Conservation (phyloP, 2,329 filamentous ascomycete genomes). For the Daldinia eschscholtzii region DNA sequence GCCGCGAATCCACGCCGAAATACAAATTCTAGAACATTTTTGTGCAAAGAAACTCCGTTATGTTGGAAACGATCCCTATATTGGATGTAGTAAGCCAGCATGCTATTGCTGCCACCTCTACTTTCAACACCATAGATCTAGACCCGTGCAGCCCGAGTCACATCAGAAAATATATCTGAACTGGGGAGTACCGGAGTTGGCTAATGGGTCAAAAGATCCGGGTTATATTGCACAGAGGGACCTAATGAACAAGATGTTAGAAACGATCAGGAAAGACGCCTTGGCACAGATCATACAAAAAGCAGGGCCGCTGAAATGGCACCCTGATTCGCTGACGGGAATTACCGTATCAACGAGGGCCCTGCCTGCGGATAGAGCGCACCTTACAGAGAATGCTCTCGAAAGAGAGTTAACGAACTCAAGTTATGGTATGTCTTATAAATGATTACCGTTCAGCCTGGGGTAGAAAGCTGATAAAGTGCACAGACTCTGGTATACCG, state of each 20-base stretch:
- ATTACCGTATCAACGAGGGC: slow-evolving; percentile 36
- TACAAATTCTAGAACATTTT: slow-evolving; percentile 63
- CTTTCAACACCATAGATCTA: slow-evolving; percentile 56
- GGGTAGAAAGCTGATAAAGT: slow-evolving; percentile 3
- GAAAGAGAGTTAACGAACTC: background rate
- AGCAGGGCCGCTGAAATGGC: slow-evolving; percentile 25
- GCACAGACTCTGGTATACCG: background rate
- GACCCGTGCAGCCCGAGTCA: slow-evolving; percentile 50
- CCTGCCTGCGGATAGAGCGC: background rate
- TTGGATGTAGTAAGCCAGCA: slow-evolving; percentile 65
- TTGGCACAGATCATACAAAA: slow-evolving; percentile 44
- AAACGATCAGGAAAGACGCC: slow-evolving; percentile 45
- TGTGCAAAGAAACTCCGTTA: slow-evolving; percentile 52
- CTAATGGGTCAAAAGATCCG: slow-evolving; percentile 26
- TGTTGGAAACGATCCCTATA: slow-evolving; percentile 57
- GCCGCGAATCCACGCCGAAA: slow-evolving; percentile 59
- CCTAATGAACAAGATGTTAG: slow-evolving; percentile 46
- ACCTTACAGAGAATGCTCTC: background rate
- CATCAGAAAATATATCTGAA: slow-evolving; percentile 58
- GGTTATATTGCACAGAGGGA: slow-evolving; percentile 41
- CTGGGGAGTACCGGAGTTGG: slow-evolving; percentile 54
- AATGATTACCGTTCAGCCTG: background rate
- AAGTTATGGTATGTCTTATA: slow-evolving; percentile 14
- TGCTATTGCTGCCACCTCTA: slow-evolving; percentile 64
- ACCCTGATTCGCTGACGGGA: slow-evolving; percentile 46